A percentile compares a stretch with the other conserved stretches of the same genome.
Evolutionary conservation across 2,329 filamentous ascomycete species (phyloP).

Genomic region (Didymellaceae sp.): DNA sequence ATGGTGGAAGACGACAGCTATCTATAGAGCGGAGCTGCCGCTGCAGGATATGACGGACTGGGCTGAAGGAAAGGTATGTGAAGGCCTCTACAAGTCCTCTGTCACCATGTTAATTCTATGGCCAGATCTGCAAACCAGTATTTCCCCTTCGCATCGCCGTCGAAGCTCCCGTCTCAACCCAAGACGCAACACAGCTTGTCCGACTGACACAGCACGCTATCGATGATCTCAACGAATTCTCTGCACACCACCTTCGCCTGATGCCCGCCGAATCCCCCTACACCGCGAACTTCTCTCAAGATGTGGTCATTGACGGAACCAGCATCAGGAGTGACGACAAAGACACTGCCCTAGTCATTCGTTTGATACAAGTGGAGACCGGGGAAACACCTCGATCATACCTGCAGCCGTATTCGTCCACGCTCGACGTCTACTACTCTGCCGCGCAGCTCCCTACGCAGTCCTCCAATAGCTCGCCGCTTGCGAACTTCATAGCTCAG

Average conservation of each 20-base stretch:
- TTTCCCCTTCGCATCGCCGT: conserved; percentile 86
- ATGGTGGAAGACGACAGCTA: conserved; percentile 95
- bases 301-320: conserved; percentile 39
- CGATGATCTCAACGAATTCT: conserved; percentile 85
- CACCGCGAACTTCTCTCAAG: conserved; percentile 42
- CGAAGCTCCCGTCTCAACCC: conserved; percentile 70
- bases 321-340: conserved; percentile 46
- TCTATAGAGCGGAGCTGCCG: conserved; percentile 85
- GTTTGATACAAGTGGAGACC: conserved; percentile 69
- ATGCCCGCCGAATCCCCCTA: conserved; percentile 58
- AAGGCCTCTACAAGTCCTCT: neutral
- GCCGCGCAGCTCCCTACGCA: conserved; percentile 70
- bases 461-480: conserved; percentile 72
- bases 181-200: conserved; percentile 75
- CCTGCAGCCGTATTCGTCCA: conserved; percentile 72
- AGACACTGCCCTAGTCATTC: conserved; percentile 71
- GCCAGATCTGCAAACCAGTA: conserved; percentile 83
- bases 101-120: conserved; percentile 11
- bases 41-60: conserved; percentile 86
- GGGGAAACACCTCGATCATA: conserved; percentile 61
- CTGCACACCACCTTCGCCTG: conserved; percentile 80
- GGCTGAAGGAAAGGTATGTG: conserved; percentile 81
- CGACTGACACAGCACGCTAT: conserved; percentile 84
- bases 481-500: conserved; percentile 79
- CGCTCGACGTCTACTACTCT: conserved; percentile 79